Percentiles rank a stretch among this genome's conserved stretches.
Conservation (phyloP, 2,329 filamentous ascomycete genomes). For the Aspergillus fumigatiaffinis region DNA sequence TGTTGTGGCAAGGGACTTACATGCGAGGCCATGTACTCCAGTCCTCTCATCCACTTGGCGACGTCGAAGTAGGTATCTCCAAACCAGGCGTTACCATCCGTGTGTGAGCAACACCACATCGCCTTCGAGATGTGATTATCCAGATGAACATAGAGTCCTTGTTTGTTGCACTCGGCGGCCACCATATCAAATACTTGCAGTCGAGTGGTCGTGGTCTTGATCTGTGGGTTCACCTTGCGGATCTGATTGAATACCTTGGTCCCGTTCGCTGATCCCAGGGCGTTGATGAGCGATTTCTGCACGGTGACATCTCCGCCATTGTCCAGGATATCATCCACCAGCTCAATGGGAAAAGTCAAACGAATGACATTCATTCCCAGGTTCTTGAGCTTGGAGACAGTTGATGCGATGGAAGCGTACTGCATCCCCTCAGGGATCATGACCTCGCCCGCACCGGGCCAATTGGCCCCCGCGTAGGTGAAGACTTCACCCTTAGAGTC, state of each 20-base stretch:
- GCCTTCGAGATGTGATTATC: constrained; percentile 60
- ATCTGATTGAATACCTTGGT: constrained; percentile 38
- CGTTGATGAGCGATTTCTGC: constrained; percentile 38
- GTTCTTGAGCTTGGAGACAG: constrained; percentile 25
- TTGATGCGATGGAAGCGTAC: constrained; percentile 25
- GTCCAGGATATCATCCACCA: constrained; percentile 42
- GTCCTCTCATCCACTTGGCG: constrained; percentile 58
- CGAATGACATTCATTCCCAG: constrained; percentile 31
- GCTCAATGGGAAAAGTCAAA: constrained; percentile 42
- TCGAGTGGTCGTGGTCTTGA: constrained; percentile 36
- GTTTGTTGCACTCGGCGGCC: constrained; percentile 53
- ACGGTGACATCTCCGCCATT: constrained; percentile 37
- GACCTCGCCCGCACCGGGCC: constrained; percentile 28
- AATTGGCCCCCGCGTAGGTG: constrained; percentile 30
- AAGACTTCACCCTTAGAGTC: constrained; percentile 31
- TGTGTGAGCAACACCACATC: constrained; percentile 55
- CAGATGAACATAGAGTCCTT: constrained; percentile 56
- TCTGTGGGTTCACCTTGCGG: constrained; percentile 32
- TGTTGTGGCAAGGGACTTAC: constrained; percentile 31
- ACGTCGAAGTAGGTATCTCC: constrained; percentile 58
- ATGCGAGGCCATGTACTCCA: constrained; percentile 58
- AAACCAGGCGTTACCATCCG: constrained; percentile 59
- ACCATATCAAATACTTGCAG: constrained; percentile 57
- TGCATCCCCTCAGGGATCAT: constrained; percentile 33
- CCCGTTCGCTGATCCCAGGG: constrained; percentile 38